phyloP scores from a whole-genome alignment of 2,329 filamentous ascomycete genomes.

The Cryphonectria japonica region DNA sequence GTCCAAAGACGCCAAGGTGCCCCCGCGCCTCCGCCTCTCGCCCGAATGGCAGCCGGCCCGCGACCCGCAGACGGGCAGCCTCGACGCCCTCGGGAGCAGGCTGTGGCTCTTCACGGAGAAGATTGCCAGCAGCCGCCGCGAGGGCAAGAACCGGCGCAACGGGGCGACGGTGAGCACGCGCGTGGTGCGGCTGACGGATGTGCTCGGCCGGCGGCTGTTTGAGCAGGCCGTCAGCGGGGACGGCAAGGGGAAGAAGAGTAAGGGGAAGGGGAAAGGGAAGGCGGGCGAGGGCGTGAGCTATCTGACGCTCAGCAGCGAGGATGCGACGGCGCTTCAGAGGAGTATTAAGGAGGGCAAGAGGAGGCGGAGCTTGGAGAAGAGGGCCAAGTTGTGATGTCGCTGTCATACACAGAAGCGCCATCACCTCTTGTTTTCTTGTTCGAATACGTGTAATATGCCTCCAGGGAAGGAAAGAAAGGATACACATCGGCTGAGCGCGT shows the following conservation, averaged over 20 bases:
- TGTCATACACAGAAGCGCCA: background rate
- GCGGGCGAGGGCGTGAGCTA: constrained; percentile 37
- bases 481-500: background rate
- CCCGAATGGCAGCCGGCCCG: constrained; percentile 75
- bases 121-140: constrained; percentile 79
- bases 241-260: constrained; percentile 35
- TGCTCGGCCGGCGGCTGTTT: constrained; percentile 73
- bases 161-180: constrained; percentile 84
- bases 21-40: constrained; percentile 68
- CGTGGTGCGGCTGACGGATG: constrained; percentile 77
- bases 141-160: constrained; percentile 96
- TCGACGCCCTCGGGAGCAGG: constrained; percentile 68
- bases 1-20: constrained; percentile 64
- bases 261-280: constrained; percentile 37
- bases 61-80: constrained; percentile 60
- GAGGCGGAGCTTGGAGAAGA: constrained; percentile 53
- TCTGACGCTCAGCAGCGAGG: constrained; percentile 54
- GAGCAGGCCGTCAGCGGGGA: constrained; percentile 49
- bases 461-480: background rate
- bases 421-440: background rate
- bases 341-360: constrained; percentile 51
- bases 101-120: constrained; percentile 92
- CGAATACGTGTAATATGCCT: background rate
- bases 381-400: constrained; percentile 50
- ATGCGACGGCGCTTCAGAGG: constrained; percentile 49